Evolutionary conservation across 768 basidiomycete genomes (phyloP).

Genomic region (Xerocomus brunneocitrinus): DNA sequence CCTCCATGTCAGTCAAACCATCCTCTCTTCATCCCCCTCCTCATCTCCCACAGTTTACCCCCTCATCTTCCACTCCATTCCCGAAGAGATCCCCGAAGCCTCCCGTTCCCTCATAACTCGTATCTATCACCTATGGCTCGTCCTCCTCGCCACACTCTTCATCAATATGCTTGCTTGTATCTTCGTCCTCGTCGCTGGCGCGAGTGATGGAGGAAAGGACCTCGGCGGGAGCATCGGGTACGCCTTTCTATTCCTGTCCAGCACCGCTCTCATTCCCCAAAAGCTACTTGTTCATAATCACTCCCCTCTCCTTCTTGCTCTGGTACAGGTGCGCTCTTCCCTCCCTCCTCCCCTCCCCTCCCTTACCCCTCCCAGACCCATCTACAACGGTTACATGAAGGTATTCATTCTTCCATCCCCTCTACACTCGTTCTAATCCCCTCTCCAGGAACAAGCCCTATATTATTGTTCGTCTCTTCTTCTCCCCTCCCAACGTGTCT

Average conservation of each 20-base stretch:
- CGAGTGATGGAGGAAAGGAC: slow-evolving; percentile 70
- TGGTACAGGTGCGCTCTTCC: slow-evolving; percentile 79
- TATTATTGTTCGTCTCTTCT: slow-evolving; percentile 73
- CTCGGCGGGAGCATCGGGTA: slow-evolving; percentile 81
- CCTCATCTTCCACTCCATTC: slow-evolving; percentile 89
- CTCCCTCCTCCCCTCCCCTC: slow-evolving; percentile 5
- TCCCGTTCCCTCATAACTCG: slow-evolving; percentile 78
- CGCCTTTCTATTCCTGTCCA: slow-evolving; percentile 26
- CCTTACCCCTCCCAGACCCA: slow-evolving; percentile 53
- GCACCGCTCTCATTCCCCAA: slow-evolving; percentile 13
- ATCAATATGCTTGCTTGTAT: slow-evolving; percentile 91
- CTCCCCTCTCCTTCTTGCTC: slow-evolving; percentile 76
- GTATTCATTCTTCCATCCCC: slow-evolving; percentile 38
- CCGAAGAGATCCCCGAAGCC: slow-evolving; percentile 82
- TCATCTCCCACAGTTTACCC: slow-evolving; percentile 67
- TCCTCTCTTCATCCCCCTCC: slow-evolving; percentile 8
- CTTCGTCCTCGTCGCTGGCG: slow-evolving; percentile 75
- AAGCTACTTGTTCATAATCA: slow-evolving; percentile 79
- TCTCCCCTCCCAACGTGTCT: not conserved
- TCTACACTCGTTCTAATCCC: slow-evolving; percentile 20
- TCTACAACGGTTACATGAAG: slow-evolving; percentile 98
- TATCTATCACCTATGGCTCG: slow-evolving; percentile 91
- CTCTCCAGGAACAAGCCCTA: slow-evolving; percentile 76
- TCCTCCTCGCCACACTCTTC: slow-evolving; percentile 74
- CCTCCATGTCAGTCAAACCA: slow-evolving; percentile 64